Percentiles rank a stretch among this genome's conserved stretches.
Conservation (phyloP, 495 filamentous ascomycete species). For the Hyaloscypha bicolor region DNA sequence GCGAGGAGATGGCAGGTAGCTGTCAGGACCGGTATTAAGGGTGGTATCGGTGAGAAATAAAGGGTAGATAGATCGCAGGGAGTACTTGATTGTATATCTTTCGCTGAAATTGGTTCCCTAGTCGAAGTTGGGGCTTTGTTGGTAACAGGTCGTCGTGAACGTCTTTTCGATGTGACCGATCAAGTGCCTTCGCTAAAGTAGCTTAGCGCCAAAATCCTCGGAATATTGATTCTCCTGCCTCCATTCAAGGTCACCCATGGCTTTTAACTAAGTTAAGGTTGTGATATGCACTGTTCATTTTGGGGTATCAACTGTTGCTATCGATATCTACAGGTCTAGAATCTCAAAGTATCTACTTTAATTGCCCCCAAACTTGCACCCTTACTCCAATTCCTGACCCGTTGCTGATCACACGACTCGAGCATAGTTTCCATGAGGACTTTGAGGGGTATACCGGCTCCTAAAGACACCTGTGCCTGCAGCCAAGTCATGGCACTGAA, state of each 20-base stretch:
- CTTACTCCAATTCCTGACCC: constrained; percentile 61
- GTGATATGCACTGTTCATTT: constrained; percentile 5
- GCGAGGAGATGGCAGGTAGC: not conserved
- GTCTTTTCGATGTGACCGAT: not conserved
- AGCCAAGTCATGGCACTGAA: constrained; percentile 84
- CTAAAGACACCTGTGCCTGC: constrained; percentile 52
- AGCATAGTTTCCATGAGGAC: constrained; percentile 63
- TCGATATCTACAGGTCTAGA: constrained; percentile 11
- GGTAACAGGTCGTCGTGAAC: not conserved
- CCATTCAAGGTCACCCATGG: not conserved
- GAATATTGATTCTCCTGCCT: not conserved
- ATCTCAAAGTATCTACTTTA: constrained; percentile 17
- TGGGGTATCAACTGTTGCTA: constrained; percentile 20
- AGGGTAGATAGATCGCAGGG: not conserved
- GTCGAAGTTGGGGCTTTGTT: not conserved
- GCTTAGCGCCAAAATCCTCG: not conserved
- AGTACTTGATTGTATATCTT: not conserved
- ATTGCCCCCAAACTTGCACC: constrained; percentile 13
- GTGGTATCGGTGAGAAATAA: not conserved
- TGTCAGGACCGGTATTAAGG: not conserved
- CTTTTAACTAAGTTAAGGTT: not conserved
- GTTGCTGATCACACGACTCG: constrained; percentile 68
- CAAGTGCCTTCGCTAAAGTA: not conserved
- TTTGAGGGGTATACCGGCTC: constrained; percentile 54
- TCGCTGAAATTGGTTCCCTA: not conserved